A percentile compares a stretch with the other conserved stretches of the same genome.
phyloP scores from a whole-genome alignment of 371 early-diverging fungal species.

The Apophysomyces elegans region DNA sequence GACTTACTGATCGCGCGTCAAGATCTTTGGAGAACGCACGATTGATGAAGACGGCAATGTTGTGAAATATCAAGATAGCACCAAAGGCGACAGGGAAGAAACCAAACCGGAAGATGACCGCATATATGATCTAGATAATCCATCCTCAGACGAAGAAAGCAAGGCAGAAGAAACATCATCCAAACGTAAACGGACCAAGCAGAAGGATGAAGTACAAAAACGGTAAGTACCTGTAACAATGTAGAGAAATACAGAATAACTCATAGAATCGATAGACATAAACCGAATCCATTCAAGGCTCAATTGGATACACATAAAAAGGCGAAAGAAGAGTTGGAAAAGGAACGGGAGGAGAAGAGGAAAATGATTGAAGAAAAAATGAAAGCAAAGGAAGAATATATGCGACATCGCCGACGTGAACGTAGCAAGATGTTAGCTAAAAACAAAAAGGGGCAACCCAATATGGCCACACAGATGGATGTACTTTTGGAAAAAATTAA shows the following conservation, averaged over 20 bases:
- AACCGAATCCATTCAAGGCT: constrained; percentile 68
- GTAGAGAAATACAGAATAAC: neutral
- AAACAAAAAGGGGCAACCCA: constrained; percentile 67
- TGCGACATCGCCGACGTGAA: constrained; percentile 58
- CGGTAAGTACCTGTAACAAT: neutral
- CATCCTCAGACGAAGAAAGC: constrained; percentile 29
- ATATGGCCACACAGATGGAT: constrained; percentile 67
- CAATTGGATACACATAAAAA: constrained; percentile 56
- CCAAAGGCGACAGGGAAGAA: constrained; percentile 7
- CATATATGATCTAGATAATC: constrained; percentile 36
- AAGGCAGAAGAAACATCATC: constrained; percentile 41
- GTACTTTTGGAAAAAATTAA: constrained; percentile 63
- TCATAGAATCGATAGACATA: constrained; percentile 22
- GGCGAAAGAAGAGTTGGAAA: constrained; percentile 44
- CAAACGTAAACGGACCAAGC: constrained; percentile 14
- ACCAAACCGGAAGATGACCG: constrained; percentile 28
- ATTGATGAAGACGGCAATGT: constrained; percentile 65
- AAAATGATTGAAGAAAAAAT: constrained; percentile 42
- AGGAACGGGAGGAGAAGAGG: constrained; percentile 39
- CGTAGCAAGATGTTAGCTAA: constrained; percentile 61
- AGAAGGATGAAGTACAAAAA: neutral
- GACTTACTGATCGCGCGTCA: constrained; percentile 10
- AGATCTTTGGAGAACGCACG: constrained; percentile 67
- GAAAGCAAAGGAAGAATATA: constrained; percentile 55
- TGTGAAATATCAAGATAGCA: constrained; percentile 42